These are phyloP conservation scores for Colletotrichum ledebouriae DNA, from an alignment of 2,329 filamentous ascomycete genomes.

Conservation along the genomic window DNA sequence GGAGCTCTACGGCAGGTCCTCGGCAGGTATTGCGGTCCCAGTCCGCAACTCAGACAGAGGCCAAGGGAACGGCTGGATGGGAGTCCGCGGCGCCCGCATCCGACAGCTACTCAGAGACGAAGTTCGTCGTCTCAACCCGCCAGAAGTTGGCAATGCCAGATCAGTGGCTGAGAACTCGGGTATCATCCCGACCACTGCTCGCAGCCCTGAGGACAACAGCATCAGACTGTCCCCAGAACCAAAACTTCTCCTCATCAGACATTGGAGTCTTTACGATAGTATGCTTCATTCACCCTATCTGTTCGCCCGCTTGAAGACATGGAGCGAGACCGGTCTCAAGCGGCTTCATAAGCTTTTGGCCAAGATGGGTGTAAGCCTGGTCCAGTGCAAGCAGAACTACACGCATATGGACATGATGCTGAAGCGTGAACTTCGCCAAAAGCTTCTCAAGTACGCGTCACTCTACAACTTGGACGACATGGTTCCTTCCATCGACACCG, in stretches of 20 bases:
- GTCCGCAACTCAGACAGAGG: slow-evolving; percentile 68
- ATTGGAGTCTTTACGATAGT: slow-evolving; percentile 98
- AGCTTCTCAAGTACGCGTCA: slow-evolving; percentile 90
- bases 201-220: slow-evolving; percentile 89
- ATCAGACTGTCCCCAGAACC: slow-evolving; percentile 95
- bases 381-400: slow-evolving; percentile 95
- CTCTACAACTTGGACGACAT: slow-evolving; percentile 95
- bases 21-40: slow-evolving; percentile 79
- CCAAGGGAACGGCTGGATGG: slow-evolving; percentile 80
- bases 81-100: slow-evolving; percentile 84
- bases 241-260: slow-evolving; percentile 89
- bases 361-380: slow-evolving; percentile 96
- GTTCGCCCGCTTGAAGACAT: slow-evolving; percentile 91
- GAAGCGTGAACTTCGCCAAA: slow-evolving; percentile 86
- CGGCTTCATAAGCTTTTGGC: slow-evolving; percentile 93
- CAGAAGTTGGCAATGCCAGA: slow-evolving; percentile 73
- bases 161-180: slow-evolving; percentile 77
- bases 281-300: slow-evolving; percentile 98
- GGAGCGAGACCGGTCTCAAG: slow-evolving; percentile 91
- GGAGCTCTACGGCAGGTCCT: slow-evolving; percentile 89
- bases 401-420: slow-evolving; percentile 99
- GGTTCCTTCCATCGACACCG: slow-evolving; percentile 82
- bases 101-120: slow-evolving; percentile 91
- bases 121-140: slow-evolving; percentile 91
- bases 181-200: slow-evolving; percentile 89